Evolutionary conservation across 202 grass and related monocot genomes (phyloP).

Genomic region (Brachypodium distachyon): DNA sequence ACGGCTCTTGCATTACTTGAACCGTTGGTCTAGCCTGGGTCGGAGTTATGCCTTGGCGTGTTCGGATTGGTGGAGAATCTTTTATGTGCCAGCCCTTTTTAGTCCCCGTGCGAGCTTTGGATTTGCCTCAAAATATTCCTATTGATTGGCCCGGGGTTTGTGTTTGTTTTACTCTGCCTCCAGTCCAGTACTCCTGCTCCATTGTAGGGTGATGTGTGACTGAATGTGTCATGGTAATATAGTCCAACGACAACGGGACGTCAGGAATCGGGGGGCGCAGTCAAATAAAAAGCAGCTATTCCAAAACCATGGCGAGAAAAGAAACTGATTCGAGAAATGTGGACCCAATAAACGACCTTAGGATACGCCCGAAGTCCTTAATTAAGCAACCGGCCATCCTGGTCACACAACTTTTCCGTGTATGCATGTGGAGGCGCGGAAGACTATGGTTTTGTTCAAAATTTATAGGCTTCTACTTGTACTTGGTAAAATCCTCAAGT

Average conservation of each 20-base stretch:
- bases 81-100: not conserved
- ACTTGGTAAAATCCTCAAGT: too few species aligned
- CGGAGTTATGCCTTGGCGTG: slow-evolving; percentile 1
- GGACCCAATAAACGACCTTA: not conserved
- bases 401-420: too few species aligned
- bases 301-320: not conserved
- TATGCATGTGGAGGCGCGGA: too few species aligned
- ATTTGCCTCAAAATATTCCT: slow-evolving; percentile 30
- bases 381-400: too few species aligned
- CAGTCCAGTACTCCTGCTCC: not conserved
- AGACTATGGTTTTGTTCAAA: too few species aligned
- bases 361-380: too few species aligned
- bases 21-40: not conserved
- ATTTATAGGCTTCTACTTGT: too few species aligned
- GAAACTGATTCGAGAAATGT: too few species aligned
- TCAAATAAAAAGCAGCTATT: not conserved
- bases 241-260: not conserved
- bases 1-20: slow-evolving; percentile 26
- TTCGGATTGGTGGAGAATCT: slow-evolving; percentile 45
- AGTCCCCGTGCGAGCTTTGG: slow-evolving; percentile 1
- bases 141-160: not conserved
- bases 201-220: not conserved
- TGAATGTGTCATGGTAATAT: not conserved
- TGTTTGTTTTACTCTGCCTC: slow-evolving; percentile 8
- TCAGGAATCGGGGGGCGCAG: not conserved